Evolutionary conservation across 805 yeast species (phyloP).

Genomic region (Kodamaea kakaduensis): DNA sequence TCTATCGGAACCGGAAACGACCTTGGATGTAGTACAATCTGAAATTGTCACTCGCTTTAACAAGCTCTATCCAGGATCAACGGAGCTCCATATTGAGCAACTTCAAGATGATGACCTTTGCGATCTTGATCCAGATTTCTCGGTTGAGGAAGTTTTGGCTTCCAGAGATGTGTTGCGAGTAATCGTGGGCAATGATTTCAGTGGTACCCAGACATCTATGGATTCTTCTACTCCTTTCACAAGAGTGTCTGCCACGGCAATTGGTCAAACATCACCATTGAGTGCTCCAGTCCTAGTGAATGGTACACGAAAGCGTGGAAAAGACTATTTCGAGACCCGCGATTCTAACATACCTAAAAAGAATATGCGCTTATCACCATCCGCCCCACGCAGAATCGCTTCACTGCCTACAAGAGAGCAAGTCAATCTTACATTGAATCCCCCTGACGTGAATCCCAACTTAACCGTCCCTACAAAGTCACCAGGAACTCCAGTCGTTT

Average conservation of each 20-base stretch:
- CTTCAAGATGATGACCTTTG: constrained; percentile 66
- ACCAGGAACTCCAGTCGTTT: constrained; percentile 1
- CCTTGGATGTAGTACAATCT: constrained; percentile 46
- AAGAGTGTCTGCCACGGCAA: background rate
- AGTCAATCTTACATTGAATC: constrained; percentile 30
- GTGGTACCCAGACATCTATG: constrained; percentile 1
- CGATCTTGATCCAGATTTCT: constrained; percentile 77
- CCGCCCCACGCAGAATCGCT: background rate
- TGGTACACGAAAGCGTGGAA: constrained; percentile 17
- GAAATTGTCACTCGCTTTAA: constrained; percentile 55
- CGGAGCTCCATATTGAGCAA: constrained; percentile 50
- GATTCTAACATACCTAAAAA: constrained; percentile 23
- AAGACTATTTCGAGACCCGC: constrained; percentile 21
- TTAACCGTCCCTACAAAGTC: constrained; percentile 30
- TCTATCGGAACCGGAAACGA: constrained; percentile 47
- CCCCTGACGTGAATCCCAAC: constrained; percentile 25
- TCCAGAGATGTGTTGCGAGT: constrained; percentile 34
- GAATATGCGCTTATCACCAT: constrained; percentile 3
- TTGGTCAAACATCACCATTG: constrained; percentile 20
- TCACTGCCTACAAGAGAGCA: constrained; percentile 13
- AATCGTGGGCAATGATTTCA: constrained; percentile 26
- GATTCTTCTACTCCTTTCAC: constrained; percentile 6
- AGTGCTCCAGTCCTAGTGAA: constrained; percentile 15
- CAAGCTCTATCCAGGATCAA: constrained; percentile 63
- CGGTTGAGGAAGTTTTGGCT: constrained; percentile 59